phyloP scores from a whole-genome alignment of 2,329 filamentous ascomycete species.

The Arthroderma sp. region DNA sequence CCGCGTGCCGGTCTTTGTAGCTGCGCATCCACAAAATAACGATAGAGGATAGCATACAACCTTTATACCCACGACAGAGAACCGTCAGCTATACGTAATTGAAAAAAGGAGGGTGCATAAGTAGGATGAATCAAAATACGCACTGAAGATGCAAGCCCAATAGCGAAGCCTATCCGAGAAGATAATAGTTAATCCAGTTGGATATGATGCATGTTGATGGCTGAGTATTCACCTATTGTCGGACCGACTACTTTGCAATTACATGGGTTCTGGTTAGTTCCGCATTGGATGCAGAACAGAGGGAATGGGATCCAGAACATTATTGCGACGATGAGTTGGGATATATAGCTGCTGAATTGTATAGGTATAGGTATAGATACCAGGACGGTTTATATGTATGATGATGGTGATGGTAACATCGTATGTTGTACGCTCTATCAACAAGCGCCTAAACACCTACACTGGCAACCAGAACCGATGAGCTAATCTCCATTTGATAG shows the following conservation, averaged over 20 bases:
- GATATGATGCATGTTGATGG: background rate
- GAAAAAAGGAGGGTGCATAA: background rate
- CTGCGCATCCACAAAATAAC: slow-evolving; percentile 44
- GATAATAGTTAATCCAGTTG: background rate
- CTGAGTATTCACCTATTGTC: slow-evolving; percentile 32
- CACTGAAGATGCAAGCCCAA: slow-evolving; percentile 39
- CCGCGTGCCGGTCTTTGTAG: slow-evolving; percentile 41
- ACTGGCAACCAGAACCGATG: no score
- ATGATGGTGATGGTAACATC: no score
- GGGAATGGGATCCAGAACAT: slow-evolving; percentile 38
- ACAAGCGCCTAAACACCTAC: no score
- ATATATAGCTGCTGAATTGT: no score
- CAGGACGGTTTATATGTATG: no score
- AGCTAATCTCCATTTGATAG: no score
- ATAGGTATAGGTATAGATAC: no score
- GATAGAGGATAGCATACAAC: slow-evolving; percentile 43
- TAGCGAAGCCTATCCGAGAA: slow-evolving; percentile 25
- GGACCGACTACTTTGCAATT: slow-evolving; percentile 45
- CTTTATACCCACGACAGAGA: slow-evolving; percentile 18
- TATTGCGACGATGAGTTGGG: background rate
- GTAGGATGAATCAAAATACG: slow-evolving; percentile 11
- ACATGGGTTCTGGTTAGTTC: slow-evolving; percentile 44
- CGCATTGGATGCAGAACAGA: slow-evolving; percentile 43
- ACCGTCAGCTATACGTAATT: background rate
- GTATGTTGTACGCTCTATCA: no score